Percentiles rank a stretch among this genome's conserved stretches.
These are phyloP conservation scores for Russula sp. DNA, from an alignment of 768 basidiomycete genomes.

Conservation along the genomic window DNA sequence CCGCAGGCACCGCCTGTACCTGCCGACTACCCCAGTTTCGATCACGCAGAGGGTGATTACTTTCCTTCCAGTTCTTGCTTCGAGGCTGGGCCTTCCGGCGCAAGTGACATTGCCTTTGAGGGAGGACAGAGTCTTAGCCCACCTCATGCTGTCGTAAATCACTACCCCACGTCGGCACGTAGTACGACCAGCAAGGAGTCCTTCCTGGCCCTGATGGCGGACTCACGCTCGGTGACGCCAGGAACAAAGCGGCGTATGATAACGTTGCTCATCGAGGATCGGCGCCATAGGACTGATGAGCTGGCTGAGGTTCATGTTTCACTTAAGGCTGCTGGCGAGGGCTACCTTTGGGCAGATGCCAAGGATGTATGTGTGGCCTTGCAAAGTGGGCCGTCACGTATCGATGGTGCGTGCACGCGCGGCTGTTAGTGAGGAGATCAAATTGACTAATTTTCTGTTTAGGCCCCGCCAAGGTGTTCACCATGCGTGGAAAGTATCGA, in stretches of 20 bases:
- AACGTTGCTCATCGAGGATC: conserved; percentile 65
- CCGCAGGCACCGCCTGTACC: neutral
- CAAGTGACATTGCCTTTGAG: neutral
- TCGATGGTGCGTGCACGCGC: conserved; percentile 51
- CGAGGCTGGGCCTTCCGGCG: conserved; percentile 1
- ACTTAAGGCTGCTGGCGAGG: conserved; percentile 47
- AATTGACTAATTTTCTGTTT: neutral
- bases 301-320: conserved; percentile 65
- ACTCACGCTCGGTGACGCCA: conserved; percentile 2
- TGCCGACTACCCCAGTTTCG: neutral
- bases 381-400: conserved; percentile 59
- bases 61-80: conserved; percentile 10
- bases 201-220: neutral
- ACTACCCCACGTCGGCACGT: neutral
- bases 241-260: conserved; percentile 46
- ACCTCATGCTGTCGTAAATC: neutral
- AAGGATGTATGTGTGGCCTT: conserved; percentile 57
- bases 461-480: conserved; percentile 28
- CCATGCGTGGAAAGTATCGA: conserved; percentile 29
- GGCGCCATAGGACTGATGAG: conserved; percentile 52
- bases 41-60: conserved; percentile 3
- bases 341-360: conserved; percentile 71
- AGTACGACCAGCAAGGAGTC: conserved; percentile 8
- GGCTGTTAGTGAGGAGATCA: neutral
- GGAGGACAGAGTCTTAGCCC: conserved; percentile 12